These are phyloP conservation scores for Diaporthe aspalathi DNA, from an alignment of 2,329 filamentous ascomycete species.

Conservation along the genomic window DNA sequence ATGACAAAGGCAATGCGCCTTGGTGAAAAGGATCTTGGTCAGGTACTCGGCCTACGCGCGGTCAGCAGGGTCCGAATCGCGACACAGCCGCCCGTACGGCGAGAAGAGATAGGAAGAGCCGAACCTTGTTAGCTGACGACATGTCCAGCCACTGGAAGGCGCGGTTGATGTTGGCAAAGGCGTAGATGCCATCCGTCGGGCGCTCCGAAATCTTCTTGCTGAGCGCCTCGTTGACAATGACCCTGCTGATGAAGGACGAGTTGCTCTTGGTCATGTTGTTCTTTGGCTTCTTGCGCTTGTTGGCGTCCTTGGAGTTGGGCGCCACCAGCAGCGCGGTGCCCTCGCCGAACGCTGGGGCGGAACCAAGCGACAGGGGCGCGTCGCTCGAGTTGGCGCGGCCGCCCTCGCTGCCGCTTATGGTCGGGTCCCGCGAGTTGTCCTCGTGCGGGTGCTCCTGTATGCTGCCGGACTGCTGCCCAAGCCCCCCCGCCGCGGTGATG, in stretches of 20 bases:
- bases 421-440: slow-evolving; percentile 70
- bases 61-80: slow-evolving; percentile 46
- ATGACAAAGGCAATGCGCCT: slow-evolving; percentile 93
- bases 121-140: slow-evolving; percentile 75
- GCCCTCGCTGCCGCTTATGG: slow-evolving; percentile 64
- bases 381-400: slow-evolving; percentile 64
- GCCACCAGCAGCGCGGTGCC: slow-evolving; percentile 80
- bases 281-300: slow-evolving; percentile 92
- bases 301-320: slow-evolving; percentile 74
- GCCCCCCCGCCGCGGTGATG: slow-evolving; percentile 59
- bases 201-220: slow-evolving; percentile 84
- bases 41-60: slow-evolving; percentile 79
- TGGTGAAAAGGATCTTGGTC: slow-evolving; percentile 96
- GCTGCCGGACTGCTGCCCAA: slow-evolving; percentile 55
- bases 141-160: slow-evolving; percentile 97
- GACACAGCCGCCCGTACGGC: not conserved
- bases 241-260: slow-evolving; percentile 96
- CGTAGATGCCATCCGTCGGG: slow-evolving; percentile 82
- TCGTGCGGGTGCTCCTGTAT: slow-evolving; percentile 73
- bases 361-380: slow-evolving; percentile 56
- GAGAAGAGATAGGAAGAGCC: not conserved
- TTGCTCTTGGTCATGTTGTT: slow-evolving; percentile 99
- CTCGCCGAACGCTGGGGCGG: slow-evolving; percentile 82
- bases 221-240: slow-evolving; percentile 87
- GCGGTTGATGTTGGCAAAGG: slow-evolving; percentile 94